Conservation (phyloP, 179 eudicot genomes). For the Nepenthes alata region DNA sequence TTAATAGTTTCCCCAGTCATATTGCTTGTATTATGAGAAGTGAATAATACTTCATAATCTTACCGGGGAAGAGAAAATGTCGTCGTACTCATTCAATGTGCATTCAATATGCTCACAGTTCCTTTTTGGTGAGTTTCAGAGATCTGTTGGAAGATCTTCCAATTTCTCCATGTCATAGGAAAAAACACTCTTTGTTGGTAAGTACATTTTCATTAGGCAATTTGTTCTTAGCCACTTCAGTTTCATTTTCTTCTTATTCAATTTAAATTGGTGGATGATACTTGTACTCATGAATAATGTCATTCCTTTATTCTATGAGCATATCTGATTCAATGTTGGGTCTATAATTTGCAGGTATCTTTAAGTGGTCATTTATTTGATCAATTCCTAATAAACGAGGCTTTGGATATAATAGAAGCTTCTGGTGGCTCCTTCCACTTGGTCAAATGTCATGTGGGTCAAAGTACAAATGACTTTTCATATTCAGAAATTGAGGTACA, state of each 20-base stretch:
- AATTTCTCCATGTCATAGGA: conserved; percentile 32
- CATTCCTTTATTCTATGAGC: not conserved
- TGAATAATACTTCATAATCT: no score
- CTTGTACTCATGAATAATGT: not conserved
- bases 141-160: conserved; percentile 32
- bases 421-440: conserved; percentile 87
- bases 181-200: conserved; percentile 60
- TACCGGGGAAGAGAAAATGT: no score
- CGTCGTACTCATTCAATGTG: not conserved
- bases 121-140: conserved; percentile 33
- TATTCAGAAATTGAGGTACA: conserved; percentile 92
- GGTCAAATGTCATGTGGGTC: conserved; percentile 86
- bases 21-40: no score
- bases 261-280: not conserved
- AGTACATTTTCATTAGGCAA: conserved; percentile 1
- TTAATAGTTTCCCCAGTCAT: no score
- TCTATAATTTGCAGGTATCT: conserved; percentile 50
- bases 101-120: not conserved
- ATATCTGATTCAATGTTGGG: not conserved
- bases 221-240: not conserved
- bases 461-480: conserved; percentile 61
- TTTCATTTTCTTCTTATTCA: not conserved
- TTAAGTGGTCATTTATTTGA: conserved; percentile 92
- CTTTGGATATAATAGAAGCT: conserved; percentile 90
- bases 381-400: conserved; percentile 83